A percentile compares a stretch with the other conserved stretches of the same genome.
These are phyloP conservation scores for Dryadomyces quercivorus DNA, from an alignment of 2,329 filamentous ascomycete species.

Conservation along the genomic window DNA sequence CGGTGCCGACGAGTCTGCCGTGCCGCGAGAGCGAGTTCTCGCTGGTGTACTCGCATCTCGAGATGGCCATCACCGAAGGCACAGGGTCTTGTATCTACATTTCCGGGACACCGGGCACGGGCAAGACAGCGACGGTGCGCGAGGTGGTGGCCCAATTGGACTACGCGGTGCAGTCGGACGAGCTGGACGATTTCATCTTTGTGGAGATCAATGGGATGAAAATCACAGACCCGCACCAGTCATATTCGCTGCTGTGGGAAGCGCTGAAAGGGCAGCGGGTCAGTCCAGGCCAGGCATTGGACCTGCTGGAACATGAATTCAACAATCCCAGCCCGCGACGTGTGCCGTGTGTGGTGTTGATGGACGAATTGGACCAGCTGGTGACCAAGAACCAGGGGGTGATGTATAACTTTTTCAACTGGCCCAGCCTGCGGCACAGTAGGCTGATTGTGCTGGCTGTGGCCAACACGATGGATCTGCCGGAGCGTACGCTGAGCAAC, in stretches of 20 bases:
- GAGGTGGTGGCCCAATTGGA: conserved; percentile 88
- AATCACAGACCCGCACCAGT: conserved; percentile 93
- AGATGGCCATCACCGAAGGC: conserved; percentile 86
- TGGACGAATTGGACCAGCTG: conserved; percentile 96
- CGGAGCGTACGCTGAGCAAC: conserved; percentile 90
- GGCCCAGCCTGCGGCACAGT: conserved; percentile 84
- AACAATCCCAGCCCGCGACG: conserved; percentile 79
- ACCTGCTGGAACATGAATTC: conserved; percentile 86
- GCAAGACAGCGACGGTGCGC: conserved; percentile 93
- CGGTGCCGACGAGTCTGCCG: conserved; percentile 77
- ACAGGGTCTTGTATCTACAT: conserved; percentile 97
- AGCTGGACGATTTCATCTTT: conserved; percentile 96
- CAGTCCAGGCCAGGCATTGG: conserved; percentile 79
- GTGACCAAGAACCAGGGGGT: conserved; percentile 98
- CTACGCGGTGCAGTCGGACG: conserved; percentile 74
- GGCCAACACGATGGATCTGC: conserved; percentile 97
- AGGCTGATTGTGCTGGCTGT: conserved; percentile 92
- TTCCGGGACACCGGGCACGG: conserved; percentile 93
- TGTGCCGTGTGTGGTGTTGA: conserved; percentile 90
- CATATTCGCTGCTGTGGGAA: conserved; percentile 92
- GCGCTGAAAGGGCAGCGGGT: conserved; percentile 88
- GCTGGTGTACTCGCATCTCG: conserved; percentile 84
- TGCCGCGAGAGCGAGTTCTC: conserved; percentile 88
- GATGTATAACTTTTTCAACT: conserved; percentile 99
- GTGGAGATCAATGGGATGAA: conserved; percentile 99